Percentiles rank a stretch among this genome's conserved stretches.
phyloP scores from a whole-genome alignment of 345 rosid species.

The Garcia nutans region DNA sequence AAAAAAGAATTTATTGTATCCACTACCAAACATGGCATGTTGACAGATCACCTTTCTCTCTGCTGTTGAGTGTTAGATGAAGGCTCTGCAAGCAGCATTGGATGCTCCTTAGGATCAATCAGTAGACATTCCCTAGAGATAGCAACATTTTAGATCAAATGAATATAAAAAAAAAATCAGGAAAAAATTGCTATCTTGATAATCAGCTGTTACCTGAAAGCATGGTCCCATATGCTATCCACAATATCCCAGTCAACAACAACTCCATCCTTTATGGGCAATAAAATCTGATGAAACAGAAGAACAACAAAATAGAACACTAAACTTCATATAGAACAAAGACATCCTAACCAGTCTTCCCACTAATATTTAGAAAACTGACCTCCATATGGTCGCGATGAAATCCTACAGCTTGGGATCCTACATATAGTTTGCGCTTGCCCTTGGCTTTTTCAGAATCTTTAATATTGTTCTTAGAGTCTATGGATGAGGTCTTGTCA shows the following conservation, averaged over 20 bases:
- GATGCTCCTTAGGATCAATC: constrained; percentile 91
- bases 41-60: constrained; percentile 69
- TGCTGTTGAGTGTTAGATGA: constrained; percentile 82
- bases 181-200: constrained; percentile 4
- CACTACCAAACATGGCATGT: constrained; percentile 4
- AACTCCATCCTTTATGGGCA: constrained; percentile 87
- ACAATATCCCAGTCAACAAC: constrained; percentile 96
- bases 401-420: constrained; percentile 83
- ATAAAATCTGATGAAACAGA: constrained; percentile 52
- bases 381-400: constrained; percentile 98
- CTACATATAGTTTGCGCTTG: constrained; percentile 77
- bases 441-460: constrained; percentile 63
- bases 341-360: neutral
- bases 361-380: constrained; percentile 18
- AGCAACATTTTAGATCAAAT: neutral
- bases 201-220: constrained; percentile 56
- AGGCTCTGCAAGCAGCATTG: constrained; percentile 96
- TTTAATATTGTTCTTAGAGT: constrained; percentile 51
- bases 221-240: constrained; percentile 97
- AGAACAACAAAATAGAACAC: constrained; percentile 10
- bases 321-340: neutral
- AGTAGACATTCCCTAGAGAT: constrained; percentile 66
- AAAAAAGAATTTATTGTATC: neutral
- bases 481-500: constrained; percentile 44
- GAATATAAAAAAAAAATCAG: neutral